A percentile compares a stretch with the other conserved stretches of the same genome.
Conservation (phyloP, 2,329 filamentous ascomycete species). For the Malbranchea zuffiana region DNA sequence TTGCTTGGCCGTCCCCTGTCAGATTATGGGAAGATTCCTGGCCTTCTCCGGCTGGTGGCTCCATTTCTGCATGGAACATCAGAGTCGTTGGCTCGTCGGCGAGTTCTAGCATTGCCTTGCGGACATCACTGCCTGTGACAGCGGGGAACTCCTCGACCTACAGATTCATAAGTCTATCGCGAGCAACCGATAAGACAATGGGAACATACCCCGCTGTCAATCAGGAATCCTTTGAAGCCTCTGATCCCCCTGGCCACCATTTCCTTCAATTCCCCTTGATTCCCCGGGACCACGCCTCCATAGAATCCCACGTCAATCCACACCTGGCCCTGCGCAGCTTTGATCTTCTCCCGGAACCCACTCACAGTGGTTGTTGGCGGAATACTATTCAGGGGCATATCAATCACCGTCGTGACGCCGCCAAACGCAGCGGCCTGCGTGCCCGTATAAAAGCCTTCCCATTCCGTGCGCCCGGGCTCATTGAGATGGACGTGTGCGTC, state of each 20-base stretch:
- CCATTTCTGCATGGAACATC: constrained; percentile 99
- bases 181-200: neutral
- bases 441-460: constrained; percentile 95
- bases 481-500: constrained; percentile 97
- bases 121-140: constrained; percentile 68
- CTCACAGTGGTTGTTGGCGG: constrained; percentile 85
- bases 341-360: constrained; percentile 73
- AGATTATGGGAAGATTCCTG: constrained; percentile 48
- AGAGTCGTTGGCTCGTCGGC: constrained; percentile 75
- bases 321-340: constrained; percentile 73
- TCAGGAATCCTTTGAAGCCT: constrained; percentile 96
- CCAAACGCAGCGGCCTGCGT: constrained; percentile 89
- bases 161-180: neutral
- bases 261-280: constrained; percentile 61
- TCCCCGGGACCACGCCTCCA: constrained; percentile 86
- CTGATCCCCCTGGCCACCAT: constrained; percentile 77
- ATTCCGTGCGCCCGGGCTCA: constrained; percentile 91
- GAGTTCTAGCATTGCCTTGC: constrained; percentile 67
- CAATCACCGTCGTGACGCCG: constrained; percentile 89
- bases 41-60: constrained; percentile 51
- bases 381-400: constrained; percentile 96
- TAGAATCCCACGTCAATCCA: constrained; percentile 99
- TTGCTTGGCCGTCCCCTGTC: constrained; percentile 54
- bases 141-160: constrained; percentile 93
- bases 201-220: constrained; percentile 76